Percentiles rank a stretch among this genome's conserved stretches.
These are phyloP conservation scores for Dicorynia guianensis DNA, from an alignment of 306 rosid genomes.

Conservation along the genomic window DNA sequence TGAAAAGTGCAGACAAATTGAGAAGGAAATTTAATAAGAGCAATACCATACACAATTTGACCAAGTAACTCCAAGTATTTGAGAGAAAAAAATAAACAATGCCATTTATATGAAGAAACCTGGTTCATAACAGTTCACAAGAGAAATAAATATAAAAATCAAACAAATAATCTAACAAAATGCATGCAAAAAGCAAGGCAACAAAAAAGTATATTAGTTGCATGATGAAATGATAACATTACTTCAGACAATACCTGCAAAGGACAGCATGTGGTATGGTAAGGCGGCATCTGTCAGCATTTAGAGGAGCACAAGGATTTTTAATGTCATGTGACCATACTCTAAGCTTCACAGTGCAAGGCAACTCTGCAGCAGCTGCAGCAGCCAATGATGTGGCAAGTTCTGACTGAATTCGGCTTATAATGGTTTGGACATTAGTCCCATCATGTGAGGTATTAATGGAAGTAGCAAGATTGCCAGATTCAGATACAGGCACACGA, in stretches of 20 bases:
- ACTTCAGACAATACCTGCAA: slow-evolving; percentile 30
- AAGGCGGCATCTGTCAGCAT: slow-evolving; percentile 26
- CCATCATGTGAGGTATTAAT: slow-evolving; percentile 22
- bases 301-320: slow-evolving; percentile 37
- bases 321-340: slow-evolving; percentile 41
- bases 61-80: slow-evolving; percentile 22
- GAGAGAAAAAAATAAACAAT: not conserved
- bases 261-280: slow-evolving; percentile 47
- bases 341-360: slow-evolving; percentile 49
- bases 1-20: slow-evolving; percentile 38
- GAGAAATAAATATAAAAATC: not conserved
- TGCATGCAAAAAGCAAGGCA: slow-evolving; percentile 27
- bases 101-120: slow-evolving; percentile 9
- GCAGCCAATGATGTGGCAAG: slow-evolving; percentile 37
- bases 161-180: slow-evolving; percentile 27
- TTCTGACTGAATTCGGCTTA: slow-evolving; percentile 33
- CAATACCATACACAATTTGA: slow-evolving; percentile 17
- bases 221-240: not conserved
- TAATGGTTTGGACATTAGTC: slow-evolving; percentile 39
- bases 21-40: slow-evolving; percentile 3
- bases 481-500: slow-evolving; percentile 22
- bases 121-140: not conserved
- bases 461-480: slow-evolving; percentile 20
- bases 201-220: not conserved
- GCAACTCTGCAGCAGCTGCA: slow-evolving; percentile 35